Evolutionary conservation across 2,329 filamentous ascomycete species (phyloP), one percentile per base, ranked within the genome.

Genomic region (Colletotrichum sp.): DNA sequence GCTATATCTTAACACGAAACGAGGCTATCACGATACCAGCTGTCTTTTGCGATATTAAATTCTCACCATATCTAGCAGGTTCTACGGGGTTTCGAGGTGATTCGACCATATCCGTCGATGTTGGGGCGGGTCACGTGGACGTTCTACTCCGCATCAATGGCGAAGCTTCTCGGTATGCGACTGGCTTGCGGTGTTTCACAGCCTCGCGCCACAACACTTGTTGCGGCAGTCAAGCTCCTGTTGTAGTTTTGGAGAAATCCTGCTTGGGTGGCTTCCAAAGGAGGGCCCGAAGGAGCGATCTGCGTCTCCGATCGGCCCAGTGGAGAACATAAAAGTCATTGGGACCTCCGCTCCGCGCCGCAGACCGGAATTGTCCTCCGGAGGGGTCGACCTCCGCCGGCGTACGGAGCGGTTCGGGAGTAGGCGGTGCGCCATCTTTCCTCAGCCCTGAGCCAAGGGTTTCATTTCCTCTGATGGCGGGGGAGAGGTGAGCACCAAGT

Each of bases 141-240:
- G 13, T 8, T 25, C 3, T 75, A 68, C 74, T 74, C 74, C 70
- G 70, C 74, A 73, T 71, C 34, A 28, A 34, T 55, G 25, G 43
- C 70, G 70, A 75, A 74, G 64, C 70, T 75, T 74, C 74, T 73
- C 64, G 64, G 27, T 43, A 52, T 43, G 66, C 27, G 28, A 64
- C 18, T 58, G 32, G 48, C 66, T 60, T 12, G 55, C 36, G 27
- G 32, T 75, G 73, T 64, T 56, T 70, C 43, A 66, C 64, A 72
- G 64, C 32, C 39, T 65, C 52, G 27, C n/a, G 27, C 58, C 16
- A 32, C 58, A 61, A 13, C 58, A 34, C 18, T 7, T 61, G 28
- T 34, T 32, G 8, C 58, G 58, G n/a, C 27, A 16, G 2, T 13
- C 18, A 22, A 32, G 18, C 28, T 58, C 25, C 55, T 58, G 10